Evolutionary conservation across 768 basidiomycete species (phyloP), one percentile per base, ranked within the genome.

Genomic region (Amyloporia xantha): DNA sequence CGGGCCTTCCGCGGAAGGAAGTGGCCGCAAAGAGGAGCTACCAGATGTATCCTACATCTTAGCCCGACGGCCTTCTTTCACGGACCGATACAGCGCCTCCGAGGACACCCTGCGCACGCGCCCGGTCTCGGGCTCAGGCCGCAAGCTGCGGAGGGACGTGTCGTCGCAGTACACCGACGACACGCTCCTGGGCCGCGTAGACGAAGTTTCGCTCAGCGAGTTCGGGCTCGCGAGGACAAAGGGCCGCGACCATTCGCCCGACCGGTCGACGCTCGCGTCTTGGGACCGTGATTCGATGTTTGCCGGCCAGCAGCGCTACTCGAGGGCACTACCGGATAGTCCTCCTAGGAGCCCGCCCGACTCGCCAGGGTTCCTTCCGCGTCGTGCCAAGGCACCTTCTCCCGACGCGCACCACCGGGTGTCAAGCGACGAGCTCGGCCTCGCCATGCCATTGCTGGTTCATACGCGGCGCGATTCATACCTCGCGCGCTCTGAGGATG

Each of bases 101-200:
- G 71, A 71, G 44, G 73, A 76, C 48, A 66, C 68, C 45, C 61
- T 75, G 47, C 61, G 71, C 23, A 56, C 63, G 39, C 59, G 67
- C 54, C 61, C 72, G 49, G 74, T 65, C 60, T 62, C 67, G 25
- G 60, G 67, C 44, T 72, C 74, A 49, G 59, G 66, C 57, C 45
- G 41, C 5, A 53, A 41, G 17, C 42, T 45, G 28, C 49, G 52
- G 13, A 59, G 62, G 41, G 68, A 70, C 56, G 61, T 67, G 38
- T 59, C 66, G 38, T 52, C 60, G n/a, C 49, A 56, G 36, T 68
- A 68, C 50, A 66, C 66, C 1, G 59, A 47, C 9, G 51, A 44
- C 44, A 60, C 57, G 41, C 53, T 54, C 28, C 58, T 56, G 12
- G 27, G 48, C 50, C 44, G 24, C 27, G 19, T 50, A n/a, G 53